phyloP scores from a whole-genome alignment of 2,329 filamentous ascomycete genomes.

The Alternaria longipes region DNA sequence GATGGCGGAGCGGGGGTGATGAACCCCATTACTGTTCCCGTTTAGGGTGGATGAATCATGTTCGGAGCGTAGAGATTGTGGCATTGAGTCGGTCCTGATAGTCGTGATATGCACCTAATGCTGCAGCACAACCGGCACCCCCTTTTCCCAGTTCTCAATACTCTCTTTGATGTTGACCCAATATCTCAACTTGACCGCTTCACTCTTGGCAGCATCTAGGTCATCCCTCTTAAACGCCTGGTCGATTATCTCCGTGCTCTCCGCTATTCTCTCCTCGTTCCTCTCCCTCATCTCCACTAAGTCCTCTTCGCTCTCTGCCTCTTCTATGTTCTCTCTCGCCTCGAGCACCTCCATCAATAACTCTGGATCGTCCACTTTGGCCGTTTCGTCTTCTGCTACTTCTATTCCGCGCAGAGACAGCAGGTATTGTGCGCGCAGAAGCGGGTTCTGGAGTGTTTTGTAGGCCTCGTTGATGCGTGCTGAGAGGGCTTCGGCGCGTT shows the following conservation, averaged over 20 bases:
- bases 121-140: conserved; percentile 67
- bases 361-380: conserved; percentile 73
- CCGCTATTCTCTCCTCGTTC: conserved; percentile 74
- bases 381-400: conserved; percentile 79
- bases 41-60: conserved; percentile 19
- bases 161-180: conserved; percentile 89
- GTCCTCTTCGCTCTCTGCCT: conserved; percentile 67
- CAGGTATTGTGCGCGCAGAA: conserved; percentile 88
- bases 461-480: conserved; percentile 91
- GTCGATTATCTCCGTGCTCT: conserved; percentile 70
- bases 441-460: conserved; percentile 79
- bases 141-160: conserved; percentile 83
- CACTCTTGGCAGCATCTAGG: conserved; percentile 70
- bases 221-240: conserved; percentile 72
- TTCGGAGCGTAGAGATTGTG: neutral
- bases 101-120: conserved; percentile 53
- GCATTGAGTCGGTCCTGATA: neutral
- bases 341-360: conserved; percentile 84
- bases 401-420: conserved; percentile 76
- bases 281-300: conserved; percentile 66
- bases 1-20: conserved; percentile 65
- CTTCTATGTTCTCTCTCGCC: conserved; percentile 69
- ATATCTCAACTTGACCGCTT: conserved; percentile 83
- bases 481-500: conserved; percentile 77
- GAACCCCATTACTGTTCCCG: conserved; percentile 52